phyloP scores from a whole-genome alignment of 2,329 filamentous ascomycete genomes.

The Xylariaceae sp. region DNA sequence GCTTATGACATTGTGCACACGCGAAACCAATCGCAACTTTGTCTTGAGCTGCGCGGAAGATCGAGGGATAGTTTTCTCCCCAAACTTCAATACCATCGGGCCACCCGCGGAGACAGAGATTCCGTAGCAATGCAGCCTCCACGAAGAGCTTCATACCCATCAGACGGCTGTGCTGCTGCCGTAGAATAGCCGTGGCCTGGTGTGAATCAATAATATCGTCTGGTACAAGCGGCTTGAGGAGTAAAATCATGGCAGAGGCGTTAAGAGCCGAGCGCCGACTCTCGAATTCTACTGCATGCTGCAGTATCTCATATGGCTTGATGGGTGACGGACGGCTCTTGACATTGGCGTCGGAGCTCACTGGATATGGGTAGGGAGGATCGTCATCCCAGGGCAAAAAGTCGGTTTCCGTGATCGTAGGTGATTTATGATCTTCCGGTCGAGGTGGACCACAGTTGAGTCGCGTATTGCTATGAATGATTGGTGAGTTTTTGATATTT shows the following conservation, averaged over 20 bases:
- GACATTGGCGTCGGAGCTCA: slow-evolving; percentile 21
- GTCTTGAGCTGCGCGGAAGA: slow-evolving; percentile 51
- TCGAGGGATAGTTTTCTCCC: slow-evolving; percentile 50
- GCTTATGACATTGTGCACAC: slow-evolving; percentile 53
- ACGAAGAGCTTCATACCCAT: slow-evolving; percentile 55
- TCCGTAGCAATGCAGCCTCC: slow-evolving; percentile 56
- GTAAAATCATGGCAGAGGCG: slow-evolving; percentile 55
- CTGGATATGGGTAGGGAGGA: slow-evolving; percentile 48
- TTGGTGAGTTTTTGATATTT: slow-evolving; percentile 9
- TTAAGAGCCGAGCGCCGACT: slow-evolving; percentile 51
- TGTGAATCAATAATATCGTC: slow-evolving; percentile 49
- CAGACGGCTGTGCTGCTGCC: slow-evolving; percentile 56
- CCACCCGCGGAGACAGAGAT: slow-evolving; percentile 56
- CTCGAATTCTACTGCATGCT: slow-evolving; percentile 52
- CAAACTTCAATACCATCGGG: slow-evolving; percentile 46
- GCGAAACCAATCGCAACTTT: slow-evolving; percentile 49
- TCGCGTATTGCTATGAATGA: slow-evolving; percentile 5
- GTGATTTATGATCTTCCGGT: slow-evolving; percentile 37
- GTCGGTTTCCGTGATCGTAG: slow-evolving; percentile 50
- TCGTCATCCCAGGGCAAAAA: slow-evolving; percentile 56
- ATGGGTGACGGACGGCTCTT: slow-evolving; percentile 37
- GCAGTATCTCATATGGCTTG: slow-evolving; percentile 50
- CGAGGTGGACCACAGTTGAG: slow-evolving; percentile 14
- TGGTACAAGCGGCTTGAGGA: slow-evolving; percentile 54
- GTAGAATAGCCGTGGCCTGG: slow-evolving; percentile 52